Evolutionary conservation across 1,284 basidiomycete species (phyloP), one percentile per base, ranked within the genome.

Genomic region (Grifola frondosa): DNA sequence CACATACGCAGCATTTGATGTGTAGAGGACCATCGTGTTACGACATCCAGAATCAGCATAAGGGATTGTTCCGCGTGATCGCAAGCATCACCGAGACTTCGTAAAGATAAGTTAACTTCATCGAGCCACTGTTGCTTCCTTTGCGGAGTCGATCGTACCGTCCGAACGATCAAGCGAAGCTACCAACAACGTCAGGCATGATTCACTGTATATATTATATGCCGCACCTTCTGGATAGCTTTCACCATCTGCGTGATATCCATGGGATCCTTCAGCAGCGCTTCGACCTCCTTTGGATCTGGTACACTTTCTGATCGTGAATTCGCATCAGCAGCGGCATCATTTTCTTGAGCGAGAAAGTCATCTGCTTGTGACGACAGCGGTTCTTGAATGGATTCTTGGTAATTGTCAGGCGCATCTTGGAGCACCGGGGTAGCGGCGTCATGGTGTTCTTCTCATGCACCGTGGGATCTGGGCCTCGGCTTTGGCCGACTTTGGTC

Each of bases 1-100:
- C 8, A n/a, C 33, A 29, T n/a, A 42, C 40, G 3, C 17, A 42
- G 10, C 40, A 42, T 42, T 20, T 42, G 40, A 22, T 42, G 40
- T 20, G 33, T 42, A 12, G 40, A 37, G 3, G 40, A 35, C 40
- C 40, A 42, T 3, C 40, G 40, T 5, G 40, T 42, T 21, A 35
- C 36, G 26, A 42, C 40, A 28, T 42, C 40, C 6, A 42, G 30
- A n/a, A 42, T 42, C 8, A 36, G 17, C 25, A 42, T 28, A 23
- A 7, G 8, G 11, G 37, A 16, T 11, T 10, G 23, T 20, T 4
- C 24, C 17, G 17, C 16, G n/a, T 28, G 13, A 13, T 33, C 17
- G 19, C 13, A 36, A 17, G 6, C 16, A n/a, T 32, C 17, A 31
- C 19, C 31, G 6, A 34, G 16, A 21, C 19, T 30, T 20, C 22